These are phyloP conservation scores for Leccinum subrobustum DNA, from an alignment of 1,284 basidiomycete species.

Conservation along the genomic window DNA sequence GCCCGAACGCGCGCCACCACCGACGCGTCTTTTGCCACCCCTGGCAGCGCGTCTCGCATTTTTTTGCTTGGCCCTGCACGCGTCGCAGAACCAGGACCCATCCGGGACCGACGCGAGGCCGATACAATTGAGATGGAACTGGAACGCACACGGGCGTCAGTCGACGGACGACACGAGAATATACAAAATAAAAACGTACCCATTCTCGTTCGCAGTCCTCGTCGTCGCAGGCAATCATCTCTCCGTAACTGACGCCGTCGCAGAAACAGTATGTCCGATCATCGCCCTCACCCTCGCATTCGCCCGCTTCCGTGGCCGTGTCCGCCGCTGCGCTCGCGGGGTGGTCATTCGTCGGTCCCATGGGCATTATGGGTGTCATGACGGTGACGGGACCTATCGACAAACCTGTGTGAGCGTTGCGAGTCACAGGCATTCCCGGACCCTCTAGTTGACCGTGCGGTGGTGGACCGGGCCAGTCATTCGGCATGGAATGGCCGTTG, in stretches of 20 bases:
- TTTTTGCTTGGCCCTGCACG: constrained; percentile 53
- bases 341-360: constrained; percentile 25
- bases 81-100: constrained; percentile 83
- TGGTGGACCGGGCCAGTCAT: constrained; percentile 33
- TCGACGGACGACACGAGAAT: constrained; percentile 5
- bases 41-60: constrained; percentile 34
- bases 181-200: constrained; percentile 53
- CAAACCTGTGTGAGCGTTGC: constrained; percentile 39
- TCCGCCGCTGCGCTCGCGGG: constrained; percentile 34
- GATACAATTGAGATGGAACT: constrained; percentile 88
- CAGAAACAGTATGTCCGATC: constrained; percentile 87
- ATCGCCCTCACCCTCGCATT: constrained; percentile 58
- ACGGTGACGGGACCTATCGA: constrained; percentile 30
- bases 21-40: constrained; percentile 37
- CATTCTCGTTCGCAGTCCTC: constrained; percentile 89
- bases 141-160: constrained; percentile 12
- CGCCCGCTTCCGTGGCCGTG: constrained; percentile 37
- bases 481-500: constrained; percentile 23
- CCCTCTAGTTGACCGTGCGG: constrained; percentile 62
- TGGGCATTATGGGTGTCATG: constrained; percentile 24
- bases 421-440: constrained; percentile 68
- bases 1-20: constrained; percentile 32
- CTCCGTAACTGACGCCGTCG: constrained; percentile 83
- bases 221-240: constrained; percentile 98
- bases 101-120: constrained; percentile 70